These are phyloP conservation scores for Phytophthora niederhauseri DNA, from an alignment of 352 stramenopile species.

Conservation along the genomic window DNA sequence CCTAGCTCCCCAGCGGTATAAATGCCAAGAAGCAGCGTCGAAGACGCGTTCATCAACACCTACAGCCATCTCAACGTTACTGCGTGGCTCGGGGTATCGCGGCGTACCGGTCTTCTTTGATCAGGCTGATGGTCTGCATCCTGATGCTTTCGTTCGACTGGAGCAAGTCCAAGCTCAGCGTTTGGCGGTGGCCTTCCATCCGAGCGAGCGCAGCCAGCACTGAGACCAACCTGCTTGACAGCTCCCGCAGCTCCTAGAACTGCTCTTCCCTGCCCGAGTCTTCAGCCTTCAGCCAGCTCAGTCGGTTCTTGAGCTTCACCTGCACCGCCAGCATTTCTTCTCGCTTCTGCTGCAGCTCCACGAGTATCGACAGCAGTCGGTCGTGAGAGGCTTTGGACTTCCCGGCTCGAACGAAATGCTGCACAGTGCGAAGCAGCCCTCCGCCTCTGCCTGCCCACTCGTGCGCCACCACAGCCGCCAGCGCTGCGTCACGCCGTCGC, in stretches of 20 bases:
- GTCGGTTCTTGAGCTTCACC: background rate
- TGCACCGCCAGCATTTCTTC: background rate
- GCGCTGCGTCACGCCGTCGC: conserved; percentile 5
- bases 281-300: background rate
- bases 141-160: background rate
- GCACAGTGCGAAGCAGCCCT: background rate
- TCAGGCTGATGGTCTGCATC: background rate
- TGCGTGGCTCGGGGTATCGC: background rate
- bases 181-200: background rate
- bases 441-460: background rate
- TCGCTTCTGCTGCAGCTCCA: background rate
- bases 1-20: background rate
- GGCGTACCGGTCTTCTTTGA: background rate
- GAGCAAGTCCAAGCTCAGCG: background rate
- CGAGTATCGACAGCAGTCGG: background rate
- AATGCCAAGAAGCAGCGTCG: background rate
- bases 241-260: background rate
- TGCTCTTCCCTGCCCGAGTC: background rate
- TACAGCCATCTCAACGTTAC: background rate
- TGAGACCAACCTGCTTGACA: background rate
- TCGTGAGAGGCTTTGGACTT: background rate
- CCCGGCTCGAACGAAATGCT: background rate
- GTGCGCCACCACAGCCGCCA: background rate
- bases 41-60: background rate
- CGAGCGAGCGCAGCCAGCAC: background rate